Conservation (phyloP, 176 grass and related monocot species). For the Dactylis glomerata region DNA sequence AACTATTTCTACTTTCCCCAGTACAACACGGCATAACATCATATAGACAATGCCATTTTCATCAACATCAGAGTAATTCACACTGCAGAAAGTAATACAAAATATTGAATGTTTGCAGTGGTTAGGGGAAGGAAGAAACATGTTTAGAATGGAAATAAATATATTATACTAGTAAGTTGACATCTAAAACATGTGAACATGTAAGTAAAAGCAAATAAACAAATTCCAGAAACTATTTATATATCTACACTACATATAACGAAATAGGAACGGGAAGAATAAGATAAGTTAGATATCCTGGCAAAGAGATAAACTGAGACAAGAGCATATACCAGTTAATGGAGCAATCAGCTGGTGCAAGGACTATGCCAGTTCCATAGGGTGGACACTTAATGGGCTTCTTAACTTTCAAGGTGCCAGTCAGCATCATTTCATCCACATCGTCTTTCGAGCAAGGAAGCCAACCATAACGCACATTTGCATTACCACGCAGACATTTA, state of each 20-base stretch:
- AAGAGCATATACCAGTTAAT: constrained; percentile 72
- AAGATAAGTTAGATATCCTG: neutral
- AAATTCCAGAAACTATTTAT: constrained; percentile 6
- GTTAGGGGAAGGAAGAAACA: constrained; percentile 35
- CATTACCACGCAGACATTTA: constrained; percentile 51
- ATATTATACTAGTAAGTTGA: constrained; percentile 18
- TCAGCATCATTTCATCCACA: constrained; percentile 73
- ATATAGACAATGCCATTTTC: constrained; percentile 77
- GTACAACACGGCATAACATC: constrained; percentile 93
- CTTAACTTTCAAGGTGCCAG: constrained; percentile 45
- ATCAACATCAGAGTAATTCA: constrained; percentile 85
- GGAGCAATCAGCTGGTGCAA: constrained; percentile 67
- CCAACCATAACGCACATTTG: constrained; percentile 97
- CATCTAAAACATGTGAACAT: neutral
- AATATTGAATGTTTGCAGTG: constrained; percentile 30
- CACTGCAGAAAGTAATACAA: constrained; percentile 65
- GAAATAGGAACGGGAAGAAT: neutral
- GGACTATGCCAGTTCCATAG: constrained; percentile 70
- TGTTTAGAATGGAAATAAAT: constrained; percentile 14
- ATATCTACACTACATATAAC: neutral
- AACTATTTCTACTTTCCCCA: constrained; percentile 98
- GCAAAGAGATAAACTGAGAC: neutral
- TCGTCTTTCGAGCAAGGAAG: constrained; percentile 67
- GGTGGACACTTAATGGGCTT: constrained; percentile 42
- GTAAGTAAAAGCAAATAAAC: constrained; percentile 1